These are phyloP conservation scores for Zanthoxylum bungeanum DNA, from an alignment of 345 rosid genomes.

Conservation along the genomic window DNA sequence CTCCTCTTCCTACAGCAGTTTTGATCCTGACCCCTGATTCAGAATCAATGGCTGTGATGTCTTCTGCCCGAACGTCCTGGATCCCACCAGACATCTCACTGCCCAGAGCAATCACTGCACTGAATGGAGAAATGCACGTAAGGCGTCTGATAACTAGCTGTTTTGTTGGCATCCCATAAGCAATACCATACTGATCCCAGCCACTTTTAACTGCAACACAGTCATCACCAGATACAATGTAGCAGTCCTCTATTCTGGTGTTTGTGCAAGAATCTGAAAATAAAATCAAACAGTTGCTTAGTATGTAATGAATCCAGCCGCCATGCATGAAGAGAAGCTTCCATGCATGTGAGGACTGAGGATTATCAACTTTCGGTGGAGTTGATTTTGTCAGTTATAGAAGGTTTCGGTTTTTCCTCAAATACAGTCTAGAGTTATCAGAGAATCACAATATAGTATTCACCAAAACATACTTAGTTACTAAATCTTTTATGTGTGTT, in stretches of 20 bases:
- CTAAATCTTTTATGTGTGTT: background rate
- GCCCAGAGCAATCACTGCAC: constrained; percentile 85
- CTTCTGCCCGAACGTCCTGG: constrained; percentile 74
- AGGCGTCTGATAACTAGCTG: constrained; percentile 72
- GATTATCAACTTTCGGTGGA: no score
- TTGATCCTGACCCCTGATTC: constrained; percentile 81
- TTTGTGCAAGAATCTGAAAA: constrained; percentile 75
- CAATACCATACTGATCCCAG: constrained; percentile 76
- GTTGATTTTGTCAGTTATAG: no score
- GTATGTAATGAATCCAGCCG: background rate
- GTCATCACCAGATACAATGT: constrained; percentile 86
- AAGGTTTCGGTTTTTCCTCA: no score
- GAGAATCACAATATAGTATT: no score
- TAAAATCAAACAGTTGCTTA: background rate
- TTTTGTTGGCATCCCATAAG: constrained; percentile 66
- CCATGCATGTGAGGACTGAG: no score
- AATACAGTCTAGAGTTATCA: no score
- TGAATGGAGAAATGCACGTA: constrained; percentile 82
- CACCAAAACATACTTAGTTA: no score
- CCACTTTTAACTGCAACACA: constrained; percentile 90
- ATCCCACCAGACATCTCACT: constrained; percentile 96
- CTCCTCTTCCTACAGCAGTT: constrained; percentile 78
- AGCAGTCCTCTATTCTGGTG: constrained; percentile 68
- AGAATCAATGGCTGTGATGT: constrained; percentile 61
- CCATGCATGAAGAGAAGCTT: no score